Evolutionary conservation across 164 flowering plant genomes (phyloP), one percentile per base, ranked within the genome.

Genomic region (Nelumbo lutea): DNA sequence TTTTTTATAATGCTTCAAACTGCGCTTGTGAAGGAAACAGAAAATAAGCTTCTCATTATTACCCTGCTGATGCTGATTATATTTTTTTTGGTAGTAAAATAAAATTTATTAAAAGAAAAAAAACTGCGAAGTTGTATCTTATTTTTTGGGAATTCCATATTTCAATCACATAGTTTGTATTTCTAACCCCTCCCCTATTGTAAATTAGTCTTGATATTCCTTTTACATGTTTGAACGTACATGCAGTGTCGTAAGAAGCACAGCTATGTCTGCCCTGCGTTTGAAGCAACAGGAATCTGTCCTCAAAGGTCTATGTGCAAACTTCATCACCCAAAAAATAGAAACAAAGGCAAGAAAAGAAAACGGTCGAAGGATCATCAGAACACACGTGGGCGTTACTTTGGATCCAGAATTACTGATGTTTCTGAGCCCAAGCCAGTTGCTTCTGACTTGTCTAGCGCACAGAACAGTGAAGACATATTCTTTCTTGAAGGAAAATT

Each of bases 211-310:
- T 46, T 46, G 48, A 11, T 11, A 53, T 53, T 53, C 3, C 57
- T 53, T 51, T 53, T 53, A 11, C 1, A 3, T 9, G 57, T 53
- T 53, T 46, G 7, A 65, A 72, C 53, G 42, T 74, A 73, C 66
- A 59, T 78, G 82, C 94, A 95, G 98, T 95, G 98, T 75, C 83
- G 77, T 79, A 95, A 87, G 89, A 95, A 90, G 79, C 98, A 95
- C 84, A 89, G 84, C 78, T 89, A 89, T 70, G 86, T 85, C 59
- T 95, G 97, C 79, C 97, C 96, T 5, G 56, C 39, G 38, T 92
- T 80, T 72, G 87, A 90, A 79, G 84, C 86, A 53, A 86, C 90
- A 5, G 98, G 98, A 47, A 72, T 62, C 52, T 95, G 98, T 67
- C 82, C 86, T 39, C 83, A 82, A 75, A 82, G 86, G 45, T 75